Evolutionary conservation across 2,329 filamentous ascomycete genomes (phyloP), one percentile per base, ranked within the genome.

Genomic region (Colletotrichum sp.): DNA sequence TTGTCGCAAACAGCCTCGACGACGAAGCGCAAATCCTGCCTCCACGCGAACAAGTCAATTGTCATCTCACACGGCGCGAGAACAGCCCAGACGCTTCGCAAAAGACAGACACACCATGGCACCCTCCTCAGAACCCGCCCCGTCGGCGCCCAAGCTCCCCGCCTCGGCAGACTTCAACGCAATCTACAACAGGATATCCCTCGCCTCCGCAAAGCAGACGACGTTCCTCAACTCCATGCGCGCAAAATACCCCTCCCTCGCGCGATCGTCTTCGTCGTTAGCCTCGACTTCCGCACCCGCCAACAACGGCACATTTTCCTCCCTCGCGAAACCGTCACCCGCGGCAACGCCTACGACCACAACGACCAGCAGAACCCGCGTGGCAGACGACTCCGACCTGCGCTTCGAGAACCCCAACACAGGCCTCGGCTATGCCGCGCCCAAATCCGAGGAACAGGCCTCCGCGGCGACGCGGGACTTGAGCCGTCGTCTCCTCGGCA

Each of bases 171-270:
- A 87, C 79, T 82, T 81, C 80, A 83, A 83, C 78, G 80, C 84
- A 71, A 78, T 86, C 65, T 81, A 85, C 75, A 88, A 88, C 83
- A 82, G 82, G 75, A 84, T 88, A 72, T 83, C 85, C 72, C 82
- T 88, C 68, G 81, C 84, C 78, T 78, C 85, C 52, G 78, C 86
- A 68, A 81, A 82, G 12, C 83, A 83, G 72, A 79, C 82, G 6
- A 80, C 81, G 32, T 79, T 86, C 71, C 81, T 86, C 24, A 79
- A 81, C 24, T 80, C 80, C 26, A 75, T 80, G 60, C 77, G 77
- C 72, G 61, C 72, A 12, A 78, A 76, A 8, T 71, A 78, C 64
- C 72, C 75, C 2, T 76, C 72, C 26, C 48, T 61, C 67, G 64
- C 61, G 52, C 77, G 64, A 43, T 65, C 76, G 24, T 63, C 78